Evolutionary conservation across 192 early-diverging fungal species (phyloP).

Genomic region (Kickxella alabastrina): DNA sequence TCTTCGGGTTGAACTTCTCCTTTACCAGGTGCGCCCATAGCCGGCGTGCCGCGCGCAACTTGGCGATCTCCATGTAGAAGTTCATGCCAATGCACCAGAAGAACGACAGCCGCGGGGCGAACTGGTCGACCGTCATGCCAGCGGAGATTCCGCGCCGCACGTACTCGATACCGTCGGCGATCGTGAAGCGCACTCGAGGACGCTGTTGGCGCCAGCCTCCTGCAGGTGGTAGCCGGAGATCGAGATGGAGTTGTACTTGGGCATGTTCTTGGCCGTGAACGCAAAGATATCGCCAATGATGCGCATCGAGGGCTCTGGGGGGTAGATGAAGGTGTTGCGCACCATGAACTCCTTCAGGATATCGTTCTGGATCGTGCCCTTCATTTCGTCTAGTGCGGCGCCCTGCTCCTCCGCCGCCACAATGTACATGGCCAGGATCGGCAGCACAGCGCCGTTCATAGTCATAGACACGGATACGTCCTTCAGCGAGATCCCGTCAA

Average conservation of each 20-base stretch:
- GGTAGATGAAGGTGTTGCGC: slow-evolving; percentile 91
- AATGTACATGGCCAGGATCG: slow-evolving; percentile 87
- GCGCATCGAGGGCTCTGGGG: slow-evolving; percentile 86
- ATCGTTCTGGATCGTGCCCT: slow-evolving; percentile 89
- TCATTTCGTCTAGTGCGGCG: slow-evolving; percentile 69
- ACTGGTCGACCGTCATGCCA: slow-evolving; percentile 85
- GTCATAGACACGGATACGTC: slow-evolving; percentile 93
- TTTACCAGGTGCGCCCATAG: slow-evolving; percentile 79
- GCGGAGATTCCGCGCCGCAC: slow-evolving; percentile 69
- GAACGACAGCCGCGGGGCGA: slow-evolving; percentile 86
- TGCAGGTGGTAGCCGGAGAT: slow-evolving; percentile 94
- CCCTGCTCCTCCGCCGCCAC: slow-evolving; percentile 87
- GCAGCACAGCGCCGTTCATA: slow-evolving; percentile 92
- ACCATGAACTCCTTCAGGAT: slow-evolving; percentile 95
- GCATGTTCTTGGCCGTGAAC: slow-evolving; percentile 84
- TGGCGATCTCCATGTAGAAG: slow-evolving; percentile 94
- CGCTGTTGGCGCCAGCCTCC: slow-evolving; percentile 84
- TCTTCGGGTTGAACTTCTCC: slow-evolving; percentile 80
- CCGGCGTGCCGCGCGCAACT: slow-evolving; percentile 82
- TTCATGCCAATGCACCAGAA: slow-evolving; percentile 94
- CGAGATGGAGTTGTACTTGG: slow-evolving; percentile 94
- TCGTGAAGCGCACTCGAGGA: slow-evolving; percentile 89
- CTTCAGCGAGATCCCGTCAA: slow-evolving; percentile 84
- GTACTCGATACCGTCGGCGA: slow-evolving; percentile 86
- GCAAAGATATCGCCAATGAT: slow-evolving; percentile 89